Evolutionary conservation across 768 basidiomycete species (phyloP).

Genomic region (Kockovaella imperatae): DNA sequence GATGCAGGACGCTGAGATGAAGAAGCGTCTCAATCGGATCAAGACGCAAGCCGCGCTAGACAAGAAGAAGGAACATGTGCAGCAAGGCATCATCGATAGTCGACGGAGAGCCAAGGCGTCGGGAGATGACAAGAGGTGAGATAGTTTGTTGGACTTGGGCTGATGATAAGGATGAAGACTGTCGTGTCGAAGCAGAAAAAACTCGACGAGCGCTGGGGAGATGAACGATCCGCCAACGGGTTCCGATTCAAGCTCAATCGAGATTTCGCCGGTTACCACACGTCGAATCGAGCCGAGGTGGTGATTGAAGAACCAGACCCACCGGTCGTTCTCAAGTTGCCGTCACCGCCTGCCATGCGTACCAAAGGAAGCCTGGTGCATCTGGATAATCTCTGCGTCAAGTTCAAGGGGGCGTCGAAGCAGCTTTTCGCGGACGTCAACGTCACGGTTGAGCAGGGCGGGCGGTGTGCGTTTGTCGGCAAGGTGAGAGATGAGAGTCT

Average conservation of each 20-base stretch:
- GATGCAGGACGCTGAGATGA: conserved; percentile 46
- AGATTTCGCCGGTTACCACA: conserved; percentile 50
- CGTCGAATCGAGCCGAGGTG: conserved; percentile 47
- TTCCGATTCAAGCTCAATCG: conserved; percentile 56
- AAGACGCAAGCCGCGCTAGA: conserved; percentile 47
- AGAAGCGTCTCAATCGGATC: conserved; percentile 47
- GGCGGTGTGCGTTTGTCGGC: conserved; percentile 49
- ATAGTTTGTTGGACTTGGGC: background rate
- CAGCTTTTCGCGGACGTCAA: conserved; percentile 42
- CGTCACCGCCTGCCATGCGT: conserved; percentile 38
- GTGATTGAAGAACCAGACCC: conserved; percentile 47
- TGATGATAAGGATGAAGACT: too few relatives aligned
- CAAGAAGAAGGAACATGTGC: conserved; percentile 50
- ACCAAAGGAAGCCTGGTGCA: conserved; percentile 43
- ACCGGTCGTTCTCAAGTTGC: conserved; percentile 45
- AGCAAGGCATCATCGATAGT: conserved; percentile 53
- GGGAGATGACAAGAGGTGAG: conserved; percentile 47
- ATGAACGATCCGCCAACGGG: conserved; percentile 48
- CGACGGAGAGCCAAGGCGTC: conserved; percentile 17
- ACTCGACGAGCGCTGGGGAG: conserved; percentile 47
- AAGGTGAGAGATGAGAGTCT: conserved; percentile 14
- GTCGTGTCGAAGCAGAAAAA: conserved; percentile 59
- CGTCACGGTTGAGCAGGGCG: conserved; percentile 47
- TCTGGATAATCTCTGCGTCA: conserved; percentile 46
- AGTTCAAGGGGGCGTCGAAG: conserved; percentile 36